Evolutionary conservation across 2,329 filamentous ascomycete species (phyloP), one percentile per base, ranked within the genome.

Genomic region (Immersiporthe knoxdaviesiana): DNA sequence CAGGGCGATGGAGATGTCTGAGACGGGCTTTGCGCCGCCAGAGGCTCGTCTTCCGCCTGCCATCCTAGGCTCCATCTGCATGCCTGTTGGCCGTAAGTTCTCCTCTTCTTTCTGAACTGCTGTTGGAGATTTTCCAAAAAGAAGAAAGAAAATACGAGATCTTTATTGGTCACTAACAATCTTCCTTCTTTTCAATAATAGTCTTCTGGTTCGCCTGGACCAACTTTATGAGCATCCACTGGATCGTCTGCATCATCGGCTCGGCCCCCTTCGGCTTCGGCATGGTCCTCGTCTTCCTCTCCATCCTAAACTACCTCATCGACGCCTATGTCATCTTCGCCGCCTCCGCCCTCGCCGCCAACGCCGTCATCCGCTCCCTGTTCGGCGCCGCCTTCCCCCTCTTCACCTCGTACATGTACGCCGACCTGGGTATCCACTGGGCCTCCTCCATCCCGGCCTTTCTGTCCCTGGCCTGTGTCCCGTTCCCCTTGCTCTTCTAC

Each of bases 271-370:
- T 84, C 71, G 79, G 78, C 10, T 77, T 76, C 62, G 81, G 85
- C 6, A 77, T 86, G 61, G 87, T 91, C 1, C 78, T 90, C 39
- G 87, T 92, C 47, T 92, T 92, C 81, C 78, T 92, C n/a, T 83
- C 83, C 6, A 79, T 89, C 60, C 84, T 88, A 75, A 90, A 88
- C 78, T 92, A 92, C 78, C 83, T 92, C 16, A 87, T 92, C 71
- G 91, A 92, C 74, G 81, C 88, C 7, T 89, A 93, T 77, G 90
- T 90, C 65, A 91, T 94, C 74, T 95, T 90, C 72, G 92, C 92
- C 0, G 92, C 92, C 0, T 92, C 89, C 0, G 91, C 90, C 0
- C 82, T 94, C 11, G 92, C 92, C 2, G 91, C 91, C 62, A 93
- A 90, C 78, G 85, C 88, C 1, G 87, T 94, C 35, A 81, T 94